These are phyloP conservation scores for Somion occarium DNA, from an alignment of 1,284 basidiomycete genomes.

Conservation along the genomic window DNA sequence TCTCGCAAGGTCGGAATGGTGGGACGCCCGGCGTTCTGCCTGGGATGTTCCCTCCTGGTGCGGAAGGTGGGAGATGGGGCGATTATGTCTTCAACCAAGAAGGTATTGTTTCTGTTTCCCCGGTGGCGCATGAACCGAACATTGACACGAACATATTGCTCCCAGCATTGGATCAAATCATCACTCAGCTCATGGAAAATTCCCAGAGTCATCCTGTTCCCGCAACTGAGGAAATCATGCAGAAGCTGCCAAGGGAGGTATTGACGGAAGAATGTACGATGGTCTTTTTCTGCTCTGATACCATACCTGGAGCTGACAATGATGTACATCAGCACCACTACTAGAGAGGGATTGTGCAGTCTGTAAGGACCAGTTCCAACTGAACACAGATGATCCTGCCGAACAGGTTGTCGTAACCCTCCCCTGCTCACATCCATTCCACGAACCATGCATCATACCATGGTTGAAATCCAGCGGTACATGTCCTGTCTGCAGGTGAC, in stretches of 20 bases:
- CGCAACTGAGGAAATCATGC: slow-evolving; percentile 67
- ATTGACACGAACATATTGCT: slow-evolving; percentile 7
- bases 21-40: slow-evolving; percentile 40
- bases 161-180: slow-evolving; percentile 71
- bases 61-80: slow-evolving; percentile 57
- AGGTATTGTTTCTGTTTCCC: slow-evolving; percentile 38
- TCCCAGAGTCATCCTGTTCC: slow-evolving; percentile 66
- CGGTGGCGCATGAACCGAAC: not conserved
- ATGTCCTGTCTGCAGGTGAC: slow-evolving; percentile 78
- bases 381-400: slow-evolving; percentile 62
- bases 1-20: slow-evolving; percentile 32
- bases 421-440: slow-evolving; percentile 79
- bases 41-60: slow-evolving; percentile 28
- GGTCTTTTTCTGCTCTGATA: slow-evolving; percentile 6
- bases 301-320: slow-evolving; percentile 2
- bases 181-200: slow-evolving; percentile 73
- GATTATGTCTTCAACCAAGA: slow-evolving; percentile 84
- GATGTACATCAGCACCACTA: slow-evolving; percentile 37
- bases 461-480: slow-evolving; percentile 83
- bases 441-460: slow-evolving; percentile 74
- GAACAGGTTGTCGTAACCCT: slow-evolving; percentile 67
- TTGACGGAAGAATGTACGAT: slow-evolving; percentile 57
- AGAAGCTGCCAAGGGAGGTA: slow-evolving; percentile 57
- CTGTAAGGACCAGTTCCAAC: slow-evolving; percentile 73
- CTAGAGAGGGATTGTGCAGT: slow-evolving; percentile 72